Base-by-base conservation (phyloP, 1,284 basidiomycete genomes). In the Ceratobasidium sp. region DNA sequence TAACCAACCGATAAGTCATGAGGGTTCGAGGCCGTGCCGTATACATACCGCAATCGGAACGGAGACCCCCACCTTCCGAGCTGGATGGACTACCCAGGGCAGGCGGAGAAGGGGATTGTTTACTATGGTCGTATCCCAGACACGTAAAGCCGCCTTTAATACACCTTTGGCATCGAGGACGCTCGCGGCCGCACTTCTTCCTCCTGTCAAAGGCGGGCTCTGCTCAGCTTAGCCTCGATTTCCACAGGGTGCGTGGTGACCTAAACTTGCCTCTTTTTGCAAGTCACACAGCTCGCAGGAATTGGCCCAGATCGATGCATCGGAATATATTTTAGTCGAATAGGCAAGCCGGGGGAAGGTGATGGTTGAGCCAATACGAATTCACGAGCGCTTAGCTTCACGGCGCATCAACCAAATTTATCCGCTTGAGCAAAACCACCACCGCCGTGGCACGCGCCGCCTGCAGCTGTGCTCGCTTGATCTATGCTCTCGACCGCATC, bases 231-330 rank as follows among this genome's bases (percentile, higher is more conserved):
- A 53, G 49, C 39, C 24, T 29, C 37, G 19, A n/a, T 1, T 24
- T 13, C 29, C 13, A 24, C n/a, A 43, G 34, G 19, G 37, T 16
- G 16, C 27, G 27, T 24, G 13, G 14, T 13, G 13, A 34, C 34
- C 1, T n/a, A 5, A 9, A 24, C 64, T 24, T n/a, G 53, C 64
- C 64, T 51, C 13, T 43, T 49, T 8, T 48, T 49, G 49, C 64
- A 68, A 14, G 64, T 64, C 14, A 64, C 13, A 29, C 51, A 54
- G n/a, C 59, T 62, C 5, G 59, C n/a, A 62, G 59, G 59, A 39
- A 39, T 16, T 22, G 64, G 46, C 31, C 64, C 63, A 39, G 63
- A 46, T 11, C n/a, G 11, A 51, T 65, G 63, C 22, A n/a, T 65
- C 63, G 48, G 31, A 8, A 14, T 19, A 34, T 56, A 11, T 19